These are phyloP conservation scores for Truncatella angustata DNA, from an alignment of 2,329 filamentous ascomycete species.

Conservation along the genomic window DNA sequence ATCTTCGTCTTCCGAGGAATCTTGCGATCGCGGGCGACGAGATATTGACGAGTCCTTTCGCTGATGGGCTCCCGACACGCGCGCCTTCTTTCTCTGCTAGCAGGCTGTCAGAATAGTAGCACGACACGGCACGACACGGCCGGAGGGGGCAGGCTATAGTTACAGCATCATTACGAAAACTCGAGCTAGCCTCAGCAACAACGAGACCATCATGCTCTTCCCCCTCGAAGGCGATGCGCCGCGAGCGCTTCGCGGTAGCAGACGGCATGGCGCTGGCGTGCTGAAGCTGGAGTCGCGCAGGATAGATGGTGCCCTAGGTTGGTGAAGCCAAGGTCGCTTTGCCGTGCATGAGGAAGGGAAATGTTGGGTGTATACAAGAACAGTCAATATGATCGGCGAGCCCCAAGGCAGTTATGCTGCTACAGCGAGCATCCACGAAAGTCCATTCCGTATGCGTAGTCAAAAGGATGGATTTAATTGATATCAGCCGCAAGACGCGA, in stretches of 20 bases:
- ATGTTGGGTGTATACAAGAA: no score
- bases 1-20: slow-evolving; percentile 28
- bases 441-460: no score
- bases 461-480: neutral
- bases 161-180: slow-evolving; percentile 37
- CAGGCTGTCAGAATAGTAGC: slow-evolving; percentile 16
- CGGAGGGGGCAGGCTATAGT: slow-evolving; percentile 18
- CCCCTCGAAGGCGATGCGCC: slow-evolving; percentile 31
- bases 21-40: slow-evolving; percentile 1
- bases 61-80: slow-evolving; percentile 28
- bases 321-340: neutral
- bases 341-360: no score
- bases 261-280: slow-evolving; percentile 22
- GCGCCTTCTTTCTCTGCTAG: slow-evolving; percentile 37
- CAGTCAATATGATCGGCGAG: no score
- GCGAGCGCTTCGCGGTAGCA: slow-evolving; percentile 39
- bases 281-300: no score
- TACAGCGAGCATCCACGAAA: neutral
- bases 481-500: neutral
- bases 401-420: neutral
- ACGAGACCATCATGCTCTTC: slow-evolving; percentile 32
- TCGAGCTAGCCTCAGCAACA: slow-evolving; percentile 40
- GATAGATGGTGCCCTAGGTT: neutral
- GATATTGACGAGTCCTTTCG: slow-evolving; percentile 11
- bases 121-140: neutral